phyloP scores from a whole-genome alignment of 192 early-diverging fungal genomes.

The Coemansia biformis region DNA sequence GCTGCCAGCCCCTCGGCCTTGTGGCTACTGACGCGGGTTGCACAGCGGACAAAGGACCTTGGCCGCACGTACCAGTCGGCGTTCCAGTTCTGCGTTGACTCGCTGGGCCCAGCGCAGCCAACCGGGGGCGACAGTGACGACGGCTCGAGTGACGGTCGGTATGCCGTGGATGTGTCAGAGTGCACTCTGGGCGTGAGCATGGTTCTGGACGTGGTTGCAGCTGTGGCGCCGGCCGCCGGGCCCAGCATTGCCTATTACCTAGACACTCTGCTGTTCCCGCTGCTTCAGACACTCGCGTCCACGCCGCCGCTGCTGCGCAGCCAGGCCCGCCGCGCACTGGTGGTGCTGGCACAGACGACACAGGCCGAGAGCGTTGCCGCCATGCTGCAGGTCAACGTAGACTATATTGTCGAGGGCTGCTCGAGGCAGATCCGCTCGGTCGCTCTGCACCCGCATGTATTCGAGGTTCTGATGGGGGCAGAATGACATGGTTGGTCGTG shows the following conservation, averaged over 20 bases:
- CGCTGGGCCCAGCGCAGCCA: background rate
- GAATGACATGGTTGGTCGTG: constrained; percentile 22
- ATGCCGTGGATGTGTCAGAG: too few species aligned
- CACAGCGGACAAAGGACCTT: background rate
- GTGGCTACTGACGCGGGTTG: constrained; percentile 24
- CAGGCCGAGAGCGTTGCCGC: constrained; percentile 4
- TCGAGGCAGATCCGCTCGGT: constrained; percentile 33
- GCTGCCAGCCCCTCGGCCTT: constrained; percentile 5
- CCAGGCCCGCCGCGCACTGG: constrained; percentile 18
- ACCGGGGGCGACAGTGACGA: background rate
- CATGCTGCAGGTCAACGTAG: constrained; percentile 31
- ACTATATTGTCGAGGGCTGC: constrained; percentile 45
- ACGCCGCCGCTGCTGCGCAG: constrained; percentile 11
- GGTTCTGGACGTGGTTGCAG: too few species aligned
- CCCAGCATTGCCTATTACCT: too few species aligned
- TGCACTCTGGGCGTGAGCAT: too few species aligned
- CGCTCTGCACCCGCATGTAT: constrained; percentile 22
- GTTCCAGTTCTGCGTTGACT: constrained; percentile 27
- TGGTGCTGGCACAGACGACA: constrained; percentile 12
- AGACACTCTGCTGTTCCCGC: constrained; percentile 33
- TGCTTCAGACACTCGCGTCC: constrained; percentile 18
- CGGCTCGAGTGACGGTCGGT: too few species aligned
- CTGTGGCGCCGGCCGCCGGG: too few species aligned
- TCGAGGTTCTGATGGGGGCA: constrained; percentile 20
- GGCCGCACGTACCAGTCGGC: constrained; percentile 6